phyloP scores from a whole-genome alignment of 2,329 filamentous ascomycete genomes.

The Grosmannia huntii region DNA sequence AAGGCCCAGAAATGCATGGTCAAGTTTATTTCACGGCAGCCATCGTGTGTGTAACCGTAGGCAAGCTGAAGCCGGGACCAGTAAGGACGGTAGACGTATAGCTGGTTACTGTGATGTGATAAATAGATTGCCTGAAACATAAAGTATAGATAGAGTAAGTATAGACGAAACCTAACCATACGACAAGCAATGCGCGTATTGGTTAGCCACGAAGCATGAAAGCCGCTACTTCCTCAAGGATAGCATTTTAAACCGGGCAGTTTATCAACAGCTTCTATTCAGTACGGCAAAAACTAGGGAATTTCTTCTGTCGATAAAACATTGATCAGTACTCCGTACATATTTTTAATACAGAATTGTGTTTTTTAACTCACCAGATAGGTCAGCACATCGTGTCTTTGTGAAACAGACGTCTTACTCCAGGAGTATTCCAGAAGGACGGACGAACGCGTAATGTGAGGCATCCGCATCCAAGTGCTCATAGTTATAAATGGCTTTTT shows the following conservation, averaged over 20 bases:
- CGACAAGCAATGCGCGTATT: too few species aligned
- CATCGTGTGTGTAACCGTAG: too few species aligned
- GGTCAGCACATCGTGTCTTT: not conserved
- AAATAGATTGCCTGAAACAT: too few species aligned
- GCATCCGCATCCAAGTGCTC: not conserved
- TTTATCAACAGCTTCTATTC: not conserved
- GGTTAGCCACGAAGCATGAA: too few species aligned
- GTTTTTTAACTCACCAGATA: not conserved
- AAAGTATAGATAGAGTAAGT: too few species aligned
- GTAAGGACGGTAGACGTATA: too few species aligned
- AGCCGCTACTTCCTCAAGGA: not conserved
- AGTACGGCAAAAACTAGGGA: not conserved
- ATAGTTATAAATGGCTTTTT: not conserved
- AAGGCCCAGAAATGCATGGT: constrained; percentile 45
- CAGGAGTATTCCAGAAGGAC: not conserved
- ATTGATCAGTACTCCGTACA: not conserved
- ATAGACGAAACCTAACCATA: not conserved
- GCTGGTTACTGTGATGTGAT: too few species aligned
- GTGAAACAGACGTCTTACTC: not conserved
- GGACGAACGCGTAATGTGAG: not conserved
- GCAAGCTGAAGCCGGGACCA: too few species aligned
- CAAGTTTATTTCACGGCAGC: constrained; percentile 24
- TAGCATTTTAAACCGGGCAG: not conserved
- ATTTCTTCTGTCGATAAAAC: not conserved
- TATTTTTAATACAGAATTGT: not conserved